Evolutionary conservation across 495 filamentous ascomycete species (phyloP).

Genomic region (Talaromyces nanjingensis): DNA sequence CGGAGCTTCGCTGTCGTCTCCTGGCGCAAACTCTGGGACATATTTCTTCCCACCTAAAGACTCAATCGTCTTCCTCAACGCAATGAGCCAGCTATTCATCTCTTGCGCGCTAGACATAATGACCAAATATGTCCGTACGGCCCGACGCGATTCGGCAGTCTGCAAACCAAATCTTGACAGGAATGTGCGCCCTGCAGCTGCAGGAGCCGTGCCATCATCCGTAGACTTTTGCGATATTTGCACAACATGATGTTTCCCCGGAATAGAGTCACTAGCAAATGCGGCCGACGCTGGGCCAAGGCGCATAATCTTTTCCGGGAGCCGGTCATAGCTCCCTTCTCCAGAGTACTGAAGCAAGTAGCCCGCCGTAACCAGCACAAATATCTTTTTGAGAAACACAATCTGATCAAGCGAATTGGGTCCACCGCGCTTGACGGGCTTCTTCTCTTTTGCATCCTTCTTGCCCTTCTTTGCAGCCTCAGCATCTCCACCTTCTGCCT

Average conservation of each 20-base stretch:
- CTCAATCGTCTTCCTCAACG: conserved; percentile 62
- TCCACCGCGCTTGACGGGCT: conserved; percentile 36
- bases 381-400: conserved; percentile 80
- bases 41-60: conserved; percentile 60
- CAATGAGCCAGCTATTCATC: conserved; percentile 74
- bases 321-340: conserved; percentile 68
- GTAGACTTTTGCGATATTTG: conserved; percentile 75
- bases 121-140: conserved; percentile 65
- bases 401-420: conserved; percentile 54
- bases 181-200: conserved; percentile 52
- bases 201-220: conserved; percentile 48
- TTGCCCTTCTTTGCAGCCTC: conserved; percentile 22
- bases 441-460: conserved; percentile 37
- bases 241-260: conserved; percentile 86
- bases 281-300: conserved; percentile 81
- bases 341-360: conserved; percentile 84
- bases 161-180: conserved; percentile 66
- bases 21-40: conserved; percentile 43
- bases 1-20: conserved; percentile 17
- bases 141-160: conserved; percentile 48
- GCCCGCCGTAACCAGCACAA: conserved; percentile 72
- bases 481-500: conserved; percentile 19
- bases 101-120: conserved; percentile 75
- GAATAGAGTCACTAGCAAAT: conserved; percentile 89
- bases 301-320: conserved; percentile 82